A percentile compares a stretch with the other conserved stretches of the same genome.
Conservation (phyloP, 2,329 filamentous ascomycete genomes). For the Cercospora beticola region DNA sequence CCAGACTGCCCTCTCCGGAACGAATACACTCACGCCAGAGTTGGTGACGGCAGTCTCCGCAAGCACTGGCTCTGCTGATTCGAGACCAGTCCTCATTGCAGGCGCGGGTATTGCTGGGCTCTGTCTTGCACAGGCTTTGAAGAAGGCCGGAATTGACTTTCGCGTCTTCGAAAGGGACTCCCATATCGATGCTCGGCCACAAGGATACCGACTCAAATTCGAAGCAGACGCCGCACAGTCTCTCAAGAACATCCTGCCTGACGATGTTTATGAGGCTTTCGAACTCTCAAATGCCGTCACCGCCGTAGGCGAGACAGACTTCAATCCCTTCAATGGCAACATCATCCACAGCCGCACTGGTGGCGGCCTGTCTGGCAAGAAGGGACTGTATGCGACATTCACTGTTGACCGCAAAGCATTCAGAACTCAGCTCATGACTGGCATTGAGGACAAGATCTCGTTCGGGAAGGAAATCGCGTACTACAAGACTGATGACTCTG, state of each 20-base stretch:
- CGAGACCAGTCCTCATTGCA: constrained; percentile 23
- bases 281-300: constrained; percentile 23
- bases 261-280: constrained; percentile 23
- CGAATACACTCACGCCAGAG: background rate
- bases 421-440: constrained; percentile 24
- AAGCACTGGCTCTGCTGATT: background rate
- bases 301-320: constrained; percentile 25
- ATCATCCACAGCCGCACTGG: constrained; percentile 25
- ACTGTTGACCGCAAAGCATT: constrained; percentile 28
- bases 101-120: constrained; percentile 30
- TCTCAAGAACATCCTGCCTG: constrained; percentile 22
- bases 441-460: constrained; percentile 24
- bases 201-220: constrained; percentile 29
- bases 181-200: constrained; percentile 22
- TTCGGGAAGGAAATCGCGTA: constrained; percentile 25
- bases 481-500: constrained; percentile 14
- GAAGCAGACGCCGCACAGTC: constrained; percentile 27
- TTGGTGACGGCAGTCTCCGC: background rate
- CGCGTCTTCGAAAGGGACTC: constrained; percentile 28
- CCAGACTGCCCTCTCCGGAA: background rate
- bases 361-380: constrained; percentile 19
- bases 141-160: constrained; percentile 25
- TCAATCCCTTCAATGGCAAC: constrained; percentile 24
- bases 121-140: constrained; percentile 27
- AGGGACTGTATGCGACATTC: constrained; percentile 19